Evolutionary conservation across 1,284 basidiomycete genomes (phyloP), one percentile per base, ranked within the genome.

Genomic region (Pyrrhoderma lamaoense): DNA sequence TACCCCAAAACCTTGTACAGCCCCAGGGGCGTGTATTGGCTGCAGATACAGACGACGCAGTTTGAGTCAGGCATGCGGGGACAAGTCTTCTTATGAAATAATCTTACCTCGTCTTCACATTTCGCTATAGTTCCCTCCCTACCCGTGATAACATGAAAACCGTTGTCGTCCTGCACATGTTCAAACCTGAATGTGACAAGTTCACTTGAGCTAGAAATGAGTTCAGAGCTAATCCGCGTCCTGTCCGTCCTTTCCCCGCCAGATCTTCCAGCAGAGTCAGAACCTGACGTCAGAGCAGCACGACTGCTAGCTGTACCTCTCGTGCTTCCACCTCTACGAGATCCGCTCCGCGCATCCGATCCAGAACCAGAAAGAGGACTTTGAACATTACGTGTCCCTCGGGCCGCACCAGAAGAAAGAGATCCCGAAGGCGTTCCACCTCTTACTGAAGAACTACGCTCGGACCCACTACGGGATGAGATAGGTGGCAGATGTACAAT

Each of bases 21-120:
- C 85, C 2, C 90, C 90, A 2, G 90, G 91, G 0, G 85, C 84
- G 8, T 83, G 80, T 47, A 95, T 93, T 0, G 90, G 90, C 82
- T 84, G 48, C 11, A n/a, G n/a, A 42, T 31, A 49, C 39, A 42
- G 16, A n/a, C n/a, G n/a, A n/a, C n/a, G n/a, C n/a, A n/a, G n/a
- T n/a, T 18, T 39, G 13, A 43, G 43, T 46, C 43, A n/a, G n/a
- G n/a, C n/a, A n/a, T n/a, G n/a, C n/a, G n/a, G n/a, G n/a, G n/a
- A n/a, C n/a, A n/a, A n/a, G n/a, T n/a, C n/a, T n/a, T n/a, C 2
- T 25, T 31, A 67, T 31, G 48, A 43, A 34, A 45, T n/a, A n/a
- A n/a, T n/a, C n/a, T n/a, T 18, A 85, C 84, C 75, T 93, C 89
- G 60, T 93, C 89, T 64, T 93, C 89, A 60, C 90, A 93, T 44